Evolutionary conservation across 805 yeast species (phyloP).

Genomic region (Pichia pseudocactophila): DNA sequence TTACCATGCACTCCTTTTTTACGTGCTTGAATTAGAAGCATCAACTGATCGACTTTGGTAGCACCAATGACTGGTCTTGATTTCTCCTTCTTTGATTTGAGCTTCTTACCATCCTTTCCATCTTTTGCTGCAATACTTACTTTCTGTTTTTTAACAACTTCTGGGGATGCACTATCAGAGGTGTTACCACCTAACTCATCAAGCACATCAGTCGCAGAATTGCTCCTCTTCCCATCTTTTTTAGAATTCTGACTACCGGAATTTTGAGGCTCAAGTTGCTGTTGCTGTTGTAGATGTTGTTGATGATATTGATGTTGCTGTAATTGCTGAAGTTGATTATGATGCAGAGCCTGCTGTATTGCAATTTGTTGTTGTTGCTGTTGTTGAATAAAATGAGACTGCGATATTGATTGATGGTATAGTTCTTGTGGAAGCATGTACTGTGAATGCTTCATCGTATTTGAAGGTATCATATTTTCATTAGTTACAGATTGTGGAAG

Average conservation of each 20-base stretch:
- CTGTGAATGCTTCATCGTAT: constrained; percentile 3
- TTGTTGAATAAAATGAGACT: constrained; percentile 6
- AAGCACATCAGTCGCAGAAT: no score
- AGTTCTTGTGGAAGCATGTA: constrained; percentile 2
- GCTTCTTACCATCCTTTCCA: not conserved
- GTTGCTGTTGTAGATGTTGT: not conserved
- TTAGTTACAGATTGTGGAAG: not conserved
- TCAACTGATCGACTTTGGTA: constrained; percentile 82
- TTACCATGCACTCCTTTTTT: constrained; percentile 63
- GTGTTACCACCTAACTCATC: no score
- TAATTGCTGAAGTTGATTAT: constrained; percentile 1
- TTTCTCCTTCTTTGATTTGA: no score
- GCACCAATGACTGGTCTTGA: constrained; percentile 64
- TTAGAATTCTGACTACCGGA: not conserved
- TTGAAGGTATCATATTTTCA: constrained; percentile 2
- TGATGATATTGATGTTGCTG: constrained; percentile 16
- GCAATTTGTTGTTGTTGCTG: not conserved
- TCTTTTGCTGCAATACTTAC: not conserved
- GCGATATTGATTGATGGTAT: constrained; percentile 5
- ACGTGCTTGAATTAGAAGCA: constrained; percentile 86
- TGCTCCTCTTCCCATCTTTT: not conserved
- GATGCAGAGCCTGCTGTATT: constrained; percentile 9
- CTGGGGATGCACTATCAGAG: no score
- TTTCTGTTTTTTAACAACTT: not conserved
- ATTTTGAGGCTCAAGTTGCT: not conserved